Base-by-base conservation (phyloP, 495 filamentous ascomycete species). In the Aspergillus kassunensis region DNA sequence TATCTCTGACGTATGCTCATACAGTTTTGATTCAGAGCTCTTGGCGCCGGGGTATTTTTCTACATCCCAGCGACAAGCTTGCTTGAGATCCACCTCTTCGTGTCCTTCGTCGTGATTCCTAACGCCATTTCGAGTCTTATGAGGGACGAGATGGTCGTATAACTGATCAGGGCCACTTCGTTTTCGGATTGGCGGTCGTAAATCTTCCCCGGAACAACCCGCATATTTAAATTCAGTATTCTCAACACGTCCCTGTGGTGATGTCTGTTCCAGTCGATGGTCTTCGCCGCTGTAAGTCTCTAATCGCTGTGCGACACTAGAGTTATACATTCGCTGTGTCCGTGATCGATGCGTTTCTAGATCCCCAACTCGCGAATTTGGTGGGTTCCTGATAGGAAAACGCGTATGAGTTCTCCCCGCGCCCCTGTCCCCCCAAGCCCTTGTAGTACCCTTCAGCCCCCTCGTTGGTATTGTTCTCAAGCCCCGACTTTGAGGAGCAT, bases 401-500 rank as follows among this genome's bases (percentile, higher is more conserved):
- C 50, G 54, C 27, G 53, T 57, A 25, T 46, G 42, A 34, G 39
- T 34, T 27, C 47, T 31, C 18, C 24, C 37, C 13, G 58, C 12
- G 21, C 49, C 42, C 47, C 58, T 58, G 34, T 54, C 39, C 41
- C 54, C 61, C 35, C 51, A 58, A 33, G 54, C 56, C 21, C 43
- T 56, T 15, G 56, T 29, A 33, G 44, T 36, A 23, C 44, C 33
- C 19, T 54, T 46, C 15, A 65, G 36, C 16, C 52, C 1, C 1
- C 44, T 60, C 30, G 55, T 49, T 2, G 62, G 35, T 15, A 68
- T 37, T 29, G 66, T 71, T 15, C 63, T 63, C 24, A 72, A 15
- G n/a, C 57, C 53, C 51, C 67, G 65, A 37, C 51, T 51, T 40
- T 58, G 56, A 50, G 67, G 70, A 29, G 74, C 69, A 60, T 87